phyloP scores from a whole-genome alignment of 1,139 yeast genomes.

The Nakaseomyces kungkrabaensis region DNA sequence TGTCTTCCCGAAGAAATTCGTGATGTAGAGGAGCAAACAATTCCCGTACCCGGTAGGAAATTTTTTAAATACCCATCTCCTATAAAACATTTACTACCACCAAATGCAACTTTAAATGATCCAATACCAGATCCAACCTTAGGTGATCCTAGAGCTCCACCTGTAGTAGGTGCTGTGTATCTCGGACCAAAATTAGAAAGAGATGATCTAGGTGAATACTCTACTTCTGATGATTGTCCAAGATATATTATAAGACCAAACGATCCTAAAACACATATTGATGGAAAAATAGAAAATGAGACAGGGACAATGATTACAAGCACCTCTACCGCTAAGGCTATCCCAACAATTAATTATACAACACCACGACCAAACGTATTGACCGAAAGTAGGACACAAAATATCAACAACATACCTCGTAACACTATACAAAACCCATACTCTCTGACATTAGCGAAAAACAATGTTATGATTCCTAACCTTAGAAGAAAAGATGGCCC shows the following conservation, averaged over 20 bases:
- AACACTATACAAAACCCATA: not conserved
- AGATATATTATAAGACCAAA: conserved; percentile 44
- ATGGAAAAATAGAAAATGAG: conserved; percentile 28
- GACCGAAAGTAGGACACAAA: not conserved
- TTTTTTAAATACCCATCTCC: conserved; percentile 77
- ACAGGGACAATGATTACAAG: conserved; percentile 25
- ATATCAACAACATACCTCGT: not conserved
- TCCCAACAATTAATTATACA: conserved; percentile 15
- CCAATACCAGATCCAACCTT: conserved; percentile 72
- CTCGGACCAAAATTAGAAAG: conserved; percentile 61
- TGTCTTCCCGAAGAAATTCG: conserved; percentile 95
- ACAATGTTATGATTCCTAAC: not conserved
- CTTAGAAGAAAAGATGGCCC: not conserved
- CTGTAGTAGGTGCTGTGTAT: conserved; percentile 84
- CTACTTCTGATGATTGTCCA: conserved; percentile 49
- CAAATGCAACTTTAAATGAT: conserved; percentile 61
- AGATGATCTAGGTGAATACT: conserved; percentile 72
- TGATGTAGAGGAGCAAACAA: conserved; percentile 75
- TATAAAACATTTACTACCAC: conserved; percentile 61
- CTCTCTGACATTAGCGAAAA: not conserved
- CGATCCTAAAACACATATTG: conserved; percentile 26
- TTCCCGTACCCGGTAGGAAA: conserved; percentile 46
- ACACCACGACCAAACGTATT: conserved; percentile 9
- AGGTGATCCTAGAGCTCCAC: conserved; percentile 81
- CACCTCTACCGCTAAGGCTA: conserved; percentile 14